Evolutionary conservation across 768 basidiomycete genomes (phyloP).

Genomic region (Polyporus arcularius): DNA sequence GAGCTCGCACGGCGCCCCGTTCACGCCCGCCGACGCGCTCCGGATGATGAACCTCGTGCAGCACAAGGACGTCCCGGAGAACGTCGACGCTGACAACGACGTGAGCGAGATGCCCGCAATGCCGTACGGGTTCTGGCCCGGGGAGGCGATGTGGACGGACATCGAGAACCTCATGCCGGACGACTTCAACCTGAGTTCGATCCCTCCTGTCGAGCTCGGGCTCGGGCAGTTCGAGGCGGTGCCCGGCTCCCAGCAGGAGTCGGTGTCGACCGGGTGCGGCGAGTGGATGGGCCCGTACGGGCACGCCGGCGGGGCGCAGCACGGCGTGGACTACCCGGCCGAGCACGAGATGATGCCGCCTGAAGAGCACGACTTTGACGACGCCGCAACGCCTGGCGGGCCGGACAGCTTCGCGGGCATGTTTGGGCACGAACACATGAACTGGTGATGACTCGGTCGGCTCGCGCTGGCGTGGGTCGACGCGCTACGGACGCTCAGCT

Average conservation of each 20-base stretch:
- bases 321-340: slow-evolving; percentile 21
- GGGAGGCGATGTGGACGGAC: slow-evolving; percentile 31
- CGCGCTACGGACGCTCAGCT: slow-evolving; percentile 23
- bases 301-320: slow-evolving; percentile 8
- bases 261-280: slow-evolving; percentile 16
- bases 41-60: slow-evolving; percentile 31
- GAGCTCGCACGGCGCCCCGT: slow-evolving; percentile 51
- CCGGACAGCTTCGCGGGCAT: slow-evolving; percentile 39
- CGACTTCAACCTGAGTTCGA: slow-evolving; percentile 67
- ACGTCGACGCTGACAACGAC: slow-evolving; percentile 29
- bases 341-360: slow-evolving; percentile 9
- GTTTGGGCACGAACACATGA: slow-evolving; percentile 40
- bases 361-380: slow-evolving; percentile 32
- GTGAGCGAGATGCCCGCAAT: slow-evolving; percentile 17
- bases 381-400: slow-evolving; percentile 27
- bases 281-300: slow-evolving; percentile 26
- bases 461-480: slow-evolving; percentile 35
- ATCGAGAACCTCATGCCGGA: slow-evolving; percentile 48
- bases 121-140: slow-evolving; percentile 35
- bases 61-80: slow-evolving; percentile 32
- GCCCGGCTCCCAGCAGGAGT: slow-evolving; percentile 15
- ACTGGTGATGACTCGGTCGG: slow-evolving; percentile 33
- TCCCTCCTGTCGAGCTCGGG: slow-evolving; percentile 65
- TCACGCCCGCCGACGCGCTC: slow-evolving; percentile 45
- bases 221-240: slow-evolving; percentile 45